phyloP scores from a whole-genome alignment of 106 monocot genomes.

The Acanthochlamys bracteata region DNA sequence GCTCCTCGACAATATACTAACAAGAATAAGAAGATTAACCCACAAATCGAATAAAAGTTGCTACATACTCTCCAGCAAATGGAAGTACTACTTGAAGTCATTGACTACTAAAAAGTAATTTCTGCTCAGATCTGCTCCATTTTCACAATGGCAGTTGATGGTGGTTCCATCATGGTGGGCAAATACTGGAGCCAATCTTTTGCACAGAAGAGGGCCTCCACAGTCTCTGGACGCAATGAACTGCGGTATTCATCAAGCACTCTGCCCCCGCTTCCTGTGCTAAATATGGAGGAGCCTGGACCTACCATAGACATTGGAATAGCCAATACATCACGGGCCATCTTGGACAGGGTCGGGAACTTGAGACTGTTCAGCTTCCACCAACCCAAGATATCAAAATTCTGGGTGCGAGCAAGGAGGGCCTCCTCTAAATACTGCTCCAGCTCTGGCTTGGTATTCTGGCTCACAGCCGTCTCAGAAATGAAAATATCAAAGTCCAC shows the following conservation, averaged over 20 bases:
- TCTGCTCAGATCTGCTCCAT: conserved; percentile 20
- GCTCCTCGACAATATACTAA: no score
- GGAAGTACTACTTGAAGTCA: no score
- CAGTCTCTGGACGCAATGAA: conserved; percentile 56
- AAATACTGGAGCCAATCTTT: conserved; percentile 87
- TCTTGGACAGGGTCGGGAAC: conserved; percentile 81
- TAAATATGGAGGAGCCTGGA: conserved; percentile 45
- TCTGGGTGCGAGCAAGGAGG: conserved; percentile 61
- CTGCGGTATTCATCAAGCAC: conserved; percentile 80
- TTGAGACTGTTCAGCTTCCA: conserved; percentile 83
- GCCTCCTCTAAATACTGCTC: conserved; percentile 87
- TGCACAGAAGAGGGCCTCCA: conserved; percentile 79
- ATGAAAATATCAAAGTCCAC: conserved; percentile 84
- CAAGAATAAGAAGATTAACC: no score
- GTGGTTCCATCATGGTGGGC: conserved; percentile 33
- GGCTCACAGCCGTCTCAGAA: conserved; percentile 45
- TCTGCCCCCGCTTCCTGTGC: conserved; percentile 49
- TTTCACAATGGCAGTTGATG: conserved; percentile 39
- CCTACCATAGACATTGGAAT: conserved; percentile 70
- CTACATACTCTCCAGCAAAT: no score
- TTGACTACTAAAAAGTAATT: no score
- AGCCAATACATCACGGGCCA: conserved; percentile 73
- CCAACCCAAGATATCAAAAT: conserved; percentile 85
- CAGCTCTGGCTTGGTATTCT: conserved; percentile 65
- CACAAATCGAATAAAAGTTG: no score